phyloP scores from a whole-genome alignment of 768 basidiomycete species.

The Phylloporus arenicola region DNA sequence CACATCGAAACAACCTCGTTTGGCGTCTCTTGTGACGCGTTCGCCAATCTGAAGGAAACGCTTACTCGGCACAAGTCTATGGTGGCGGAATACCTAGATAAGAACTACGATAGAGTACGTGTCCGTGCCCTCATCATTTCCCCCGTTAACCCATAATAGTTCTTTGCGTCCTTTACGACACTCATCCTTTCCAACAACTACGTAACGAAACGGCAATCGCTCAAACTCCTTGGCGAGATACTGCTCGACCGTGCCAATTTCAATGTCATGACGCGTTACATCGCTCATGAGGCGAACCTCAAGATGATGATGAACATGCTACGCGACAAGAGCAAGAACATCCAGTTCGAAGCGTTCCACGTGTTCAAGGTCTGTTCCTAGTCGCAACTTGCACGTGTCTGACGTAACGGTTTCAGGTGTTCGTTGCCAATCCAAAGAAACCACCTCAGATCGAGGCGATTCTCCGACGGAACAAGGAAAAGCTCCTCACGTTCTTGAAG shows the following conservation, averaged over 20 bases:
- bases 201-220: constrained; percentile 98
- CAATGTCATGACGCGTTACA: constrained; percentile 97
- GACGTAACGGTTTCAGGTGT: constrained; percentile 52
- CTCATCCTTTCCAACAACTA: constrained; percentile 94
- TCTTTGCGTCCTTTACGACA: constrained; percentile 92
- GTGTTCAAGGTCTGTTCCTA: constrained; percentile 86
- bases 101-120: constrained; percentile 91
- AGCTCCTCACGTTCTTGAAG: constrained; percentile 82
- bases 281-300: constrained; percentile 89
- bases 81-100: constrained; percentile 95
- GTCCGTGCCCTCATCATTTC: background rate
- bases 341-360: constrained; percentile 99
- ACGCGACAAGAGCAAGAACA: constrained; percentile 98
- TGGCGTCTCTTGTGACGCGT: constrained; percentile 96
- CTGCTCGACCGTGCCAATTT: constrained; percentile 97
- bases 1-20: constrained; percentile 98
- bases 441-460: constrained; percentile 92
- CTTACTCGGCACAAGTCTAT: constrained; percentile 96
- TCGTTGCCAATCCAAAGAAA: constrained; percentile 99
- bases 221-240: constrained; percentile 97
- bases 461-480: constrained; percentile 89
- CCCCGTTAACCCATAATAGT: constrained; percentile 43
- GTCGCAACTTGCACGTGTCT: background rate
- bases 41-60: constrained; percentile 96
- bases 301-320: constrained; percentile 99